These are phyloP conservation scores for Nakazawaea populi DNA, from an alignment of 805 yeast genomes.

Conservation along the genomic window DNA sequence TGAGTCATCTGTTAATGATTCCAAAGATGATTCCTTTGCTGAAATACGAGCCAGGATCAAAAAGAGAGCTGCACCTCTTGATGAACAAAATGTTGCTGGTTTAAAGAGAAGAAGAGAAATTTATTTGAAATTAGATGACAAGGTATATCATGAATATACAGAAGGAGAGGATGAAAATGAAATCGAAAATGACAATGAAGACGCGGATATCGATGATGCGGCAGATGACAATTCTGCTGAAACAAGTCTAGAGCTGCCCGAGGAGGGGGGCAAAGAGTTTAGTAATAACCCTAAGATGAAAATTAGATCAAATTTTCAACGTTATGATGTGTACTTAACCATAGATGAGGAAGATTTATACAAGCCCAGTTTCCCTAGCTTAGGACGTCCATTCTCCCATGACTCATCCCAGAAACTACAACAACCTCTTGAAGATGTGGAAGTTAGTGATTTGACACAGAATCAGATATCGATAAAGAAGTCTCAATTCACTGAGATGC, in stretches of 20 bases:
- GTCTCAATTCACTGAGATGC: constrained; percentile 68
- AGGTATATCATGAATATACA: not conserved
- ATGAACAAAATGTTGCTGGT: not conserved
- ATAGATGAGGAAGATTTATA: constrained; percentile 25
- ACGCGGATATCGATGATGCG: constrained; percentile 8
- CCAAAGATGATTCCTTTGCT: not conserved
- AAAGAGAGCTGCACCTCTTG: not conserved
- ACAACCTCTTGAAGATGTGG: not conserved
- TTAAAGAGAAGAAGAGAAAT: not conserved
- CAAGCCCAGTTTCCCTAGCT: not conserved
- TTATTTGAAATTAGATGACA: not conserved
- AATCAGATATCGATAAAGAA: constrained; percentile 28
- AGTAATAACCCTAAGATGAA: constrained; percentile 1
- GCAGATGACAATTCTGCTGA: constrained; percentile 9
- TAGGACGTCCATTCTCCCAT: not conserved
- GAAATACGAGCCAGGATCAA: not conserved
- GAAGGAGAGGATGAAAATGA: constrained; percentile 9
- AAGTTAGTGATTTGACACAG: not conserved
- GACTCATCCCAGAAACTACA: not conserved
- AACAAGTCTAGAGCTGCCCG: constrained; percentile 17
- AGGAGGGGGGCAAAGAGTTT: not conserved
- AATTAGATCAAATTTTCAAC: constrained; percentile 6
- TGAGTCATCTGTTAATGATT: not conserved
- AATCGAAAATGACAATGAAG: constrained; percentile 4
- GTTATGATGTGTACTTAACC: constrained; percentile 31